Evolutionary conservation across 192 early-diverging fungal genomes (phyloP), one percentile per base, ranked within the genome.

Genomic region (Coemansia sp.): DNA sequence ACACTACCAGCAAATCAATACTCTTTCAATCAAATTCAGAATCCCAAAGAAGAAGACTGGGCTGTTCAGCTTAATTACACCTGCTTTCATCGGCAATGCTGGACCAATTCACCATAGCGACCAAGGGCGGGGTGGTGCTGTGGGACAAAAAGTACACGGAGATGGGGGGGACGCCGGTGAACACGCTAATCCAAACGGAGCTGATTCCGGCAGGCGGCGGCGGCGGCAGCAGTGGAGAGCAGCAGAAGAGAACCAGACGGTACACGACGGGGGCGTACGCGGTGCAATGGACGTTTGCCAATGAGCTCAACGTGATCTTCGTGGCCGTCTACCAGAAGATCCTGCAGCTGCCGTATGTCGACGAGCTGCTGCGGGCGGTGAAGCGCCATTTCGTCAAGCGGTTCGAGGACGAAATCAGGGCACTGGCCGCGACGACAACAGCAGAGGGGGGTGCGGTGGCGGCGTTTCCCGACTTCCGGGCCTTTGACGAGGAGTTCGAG

Each of bases 271-370:
- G 92, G 39, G 76, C 85, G 12, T 92, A 90, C 75, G 80, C 85
- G 22, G 51, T 94, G 47, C 90, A 92, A 65, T 94, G 93, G 92
- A 76, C 86, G 39, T 90, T 92, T 73, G 89, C 88, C 49, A 94
- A 94, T 56, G 91, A 94, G 62, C 74, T 89, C 16, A 90, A 92
- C 45, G 83, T 94, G 39, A 85, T 94, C 45, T 94, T 94, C 79
- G 86, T 94, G 37, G 90, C 89, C 22, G 94, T 91, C 7, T 95
- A 94, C 69, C 92, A 93, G 64, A 95, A 94, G 79, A 89, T 92
- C 1, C 87, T 95, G 8, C 90, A 91, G 65, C 86, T 97, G 9
- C 78, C 90, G 2, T 95, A 95, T 67, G 85, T 95, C 51, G 92
- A 93, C 56, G 92, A 94, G 55, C 84, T 97, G 54, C 77, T 97